A percentile compares a stretch with the other conserved stretches of the same genome.
Evolutionary conservation across 352 stramenopile species (phyloP).

Genomic region (Pythium dissotocum): DNA sequence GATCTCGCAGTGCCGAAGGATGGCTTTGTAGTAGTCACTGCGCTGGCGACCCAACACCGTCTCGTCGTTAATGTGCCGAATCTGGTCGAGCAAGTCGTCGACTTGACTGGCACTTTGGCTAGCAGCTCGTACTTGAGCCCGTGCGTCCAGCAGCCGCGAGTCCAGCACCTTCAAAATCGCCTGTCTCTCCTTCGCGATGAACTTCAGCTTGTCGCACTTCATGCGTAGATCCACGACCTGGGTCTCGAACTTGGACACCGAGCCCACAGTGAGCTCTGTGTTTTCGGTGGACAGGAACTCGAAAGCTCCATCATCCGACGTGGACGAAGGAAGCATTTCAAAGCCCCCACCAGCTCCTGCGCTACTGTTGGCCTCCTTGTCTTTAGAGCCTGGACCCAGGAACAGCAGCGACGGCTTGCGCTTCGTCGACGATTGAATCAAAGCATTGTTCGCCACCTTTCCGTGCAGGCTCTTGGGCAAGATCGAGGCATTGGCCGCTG

Average conservation of each 20-base stretch:
- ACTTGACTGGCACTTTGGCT: constrained; percentile 54
- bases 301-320: constrained; percentile 32
- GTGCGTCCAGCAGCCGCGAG: constrained; percentile 57
- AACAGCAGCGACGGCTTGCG: constrained; percentile 27
- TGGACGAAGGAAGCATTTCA: constrained; percentile 32
- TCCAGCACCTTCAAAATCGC: constrained; percentile 51
- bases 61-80: constrained; percentile 58
- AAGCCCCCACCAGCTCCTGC: not conserved
- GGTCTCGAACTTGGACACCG: constrained; percentile 57
- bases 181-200: constrained; percentile 53
- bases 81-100: constrained; percentile 68
- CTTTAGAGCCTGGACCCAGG: not conserved
- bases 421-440: constrained; percentile 15
- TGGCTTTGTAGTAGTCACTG: constrained; percentile 80
- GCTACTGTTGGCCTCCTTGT: not conserved
- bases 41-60: constrained; percentile 60
- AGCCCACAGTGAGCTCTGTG: constrained; percentile 49
- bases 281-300: constrained; percentile 66
- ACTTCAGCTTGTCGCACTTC: constrained; percentile 79
- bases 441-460: not conserved
- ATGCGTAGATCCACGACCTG: constrained; percentile 71
- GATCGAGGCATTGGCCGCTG: not conserved
- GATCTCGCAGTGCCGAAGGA: constrained; percentile 78
- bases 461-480: constrained; percentile 1
- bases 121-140: constrained; percentile 40